Evolutionary conservation across 768 basidiomycete species (phyloP).

Genomic region (Tylopilus vinaceipallidus): DNA sequence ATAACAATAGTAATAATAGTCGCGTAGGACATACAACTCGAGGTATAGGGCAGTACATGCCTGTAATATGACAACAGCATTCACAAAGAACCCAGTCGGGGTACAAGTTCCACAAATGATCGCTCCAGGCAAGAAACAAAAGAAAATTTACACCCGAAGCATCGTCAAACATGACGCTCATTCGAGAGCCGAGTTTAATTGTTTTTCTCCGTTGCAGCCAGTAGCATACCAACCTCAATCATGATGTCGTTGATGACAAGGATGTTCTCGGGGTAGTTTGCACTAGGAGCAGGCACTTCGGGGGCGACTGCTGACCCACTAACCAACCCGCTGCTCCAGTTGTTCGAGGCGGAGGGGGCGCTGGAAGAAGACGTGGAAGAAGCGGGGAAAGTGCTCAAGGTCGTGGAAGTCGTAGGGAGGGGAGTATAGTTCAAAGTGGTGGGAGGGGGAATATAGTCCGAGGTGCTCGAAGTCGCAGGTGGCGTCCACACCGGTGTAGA

Average conservation of each 20-base stretch:
- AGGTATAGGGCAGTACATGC: conserved; percentile 25
- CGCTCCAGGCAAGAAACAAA: conserved; percentile 6
- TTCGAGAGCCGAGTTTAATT: background rate
- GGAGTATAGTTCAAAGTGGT: conserved; percentile 22
- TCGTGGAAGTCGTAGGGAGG: conserved; percentile 27
- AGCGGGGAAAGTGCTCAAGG: conserved; percentile 13
- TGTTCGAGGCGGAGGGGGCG: conserved; percentile 21
- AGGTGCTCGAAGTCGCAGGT: conserved; percentile 16
- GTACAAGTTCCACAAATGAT: background rate
- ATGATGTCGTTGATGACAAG: conserved; percentile 35
- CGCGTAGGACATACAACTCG: conserved; percentile 3
- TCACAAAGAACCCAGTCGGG: background rate
- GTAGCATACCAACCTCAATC: conserved; percentile 30
- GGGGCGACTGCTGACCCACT: conserved; percentile 30
- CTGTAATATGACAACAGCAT: conserved; percentile 4
- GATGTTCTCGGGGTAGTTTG: conserved; percentile 34
- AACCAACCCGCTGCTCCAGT: conserved; percentile 12
- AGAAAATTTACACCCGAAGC: background rate
- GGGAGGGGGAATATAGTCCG: conserved; percentile 17
- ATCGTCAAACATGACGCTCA: background rate
- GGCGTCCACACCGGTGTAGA: conserved; percentile 22
- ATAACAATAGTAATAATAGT: conserved; percentile 3
- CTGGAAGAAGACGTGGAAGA: conserved; percentile 13
- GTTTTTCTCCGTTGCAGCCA: conserved; percentile 8
- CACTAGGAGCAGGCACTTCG: conserved; percentile 32